Conservation (phyloP, 331 rosid species). For the Spiraea crenata region DNA sequence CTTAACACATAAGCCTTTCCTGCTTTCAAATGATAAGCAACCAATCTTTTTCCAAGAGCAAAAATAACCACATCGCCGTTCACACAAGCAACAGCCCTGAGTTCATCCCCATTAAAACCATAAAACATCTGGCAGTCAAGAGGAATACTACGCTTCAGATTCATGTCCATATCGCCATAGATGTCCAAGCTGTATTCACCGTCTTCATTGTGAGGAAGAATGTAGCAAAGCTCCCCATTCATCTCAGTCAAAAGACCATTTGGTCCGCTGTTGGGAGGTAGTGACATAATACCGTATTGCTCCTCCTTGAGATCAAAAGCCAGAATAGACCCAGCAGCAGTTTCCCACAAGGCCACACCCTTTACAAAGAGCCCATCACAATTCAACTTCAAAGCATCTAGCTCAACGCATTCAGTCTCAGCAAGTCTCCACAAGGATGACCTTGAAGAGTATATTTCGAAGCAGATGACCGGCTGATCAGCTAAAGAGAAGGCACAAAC, state of each 20-base stretch:
- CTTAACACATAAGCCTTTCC: background rate
- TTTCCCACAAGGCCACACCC: constrained; percentile 37
- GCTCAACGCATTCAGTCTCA: constrained; percentile 23
- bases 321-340: constrained; percentile 19
- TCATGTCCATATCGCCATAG: constrained; percentile 33
- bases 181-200: constrained; percentile 11
- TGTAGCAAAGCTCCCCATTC: constrained; percentile 35
- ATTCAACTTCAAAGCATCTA: constrained; percentile 2
- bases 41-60: constrained; percentile 6
- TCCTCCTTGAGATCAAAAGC: constrained; percentile 34
- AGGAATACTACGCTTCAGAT: constrained; percentile 21
- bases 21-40: constrained; percentile 22
- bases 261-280: constrained; percentile 19
- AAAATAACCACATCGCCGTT: constrained; percentile 27
- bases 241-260: constrained; percentile 23
- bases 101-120: background rate
- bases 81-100: constrained; percentile 30
- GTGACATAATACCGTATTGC: constrained; percentile 26
- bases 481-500: constrained; percentile 26
- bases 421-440: constrained; percentile 33
- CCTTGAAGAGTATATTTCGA: constrained; percentile 48
- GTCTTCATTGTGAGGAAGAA: constrained; percentile 15
- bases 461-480: constrained; percentile 11
- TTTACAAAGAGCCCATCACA: constrained; percentile 32
- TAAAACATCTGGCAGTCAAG: background rate